Base-by-base conservation (phyloP, 2,329 filamentous ascomycete species). In the Phoma sp. region DNA sequence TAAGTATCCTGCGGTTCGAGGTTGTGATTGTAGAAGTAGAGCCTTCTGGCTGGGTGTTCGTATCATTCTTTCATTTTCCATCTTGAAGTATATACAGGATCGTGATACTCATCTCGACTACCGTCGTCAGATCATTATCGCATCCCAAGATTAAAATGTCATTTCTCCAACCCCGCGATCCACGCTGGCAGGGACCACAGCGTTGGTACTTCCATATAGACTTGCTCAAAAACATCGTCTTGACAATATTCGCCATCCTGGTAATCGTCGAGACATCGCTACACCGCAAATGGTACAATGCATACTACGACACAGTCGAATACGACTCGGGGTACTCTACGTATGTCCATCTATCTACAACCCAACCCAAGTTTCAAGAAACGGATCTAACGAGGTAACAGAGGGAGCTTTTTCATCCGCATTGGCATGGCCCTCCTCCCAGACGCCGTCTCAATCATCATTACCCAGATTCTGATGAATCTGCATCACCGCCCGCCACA, bases 381-480 rank as follows among this genome's bases (percentile, higher is more conserved):
- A 22, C 9, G 10, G 24, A 41, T n/a, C 30, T 36, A 36, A 49
- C 24, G 7, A 2, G 18, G 11, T 4, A 9, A 4, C 35, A 50
- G 47, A 8, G 2, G 18, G 9, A 24, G 37, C 10, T 50, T 43
- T 32, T 50, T 44, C 47, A 4, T 44, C 39, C 47, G 47, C 40
- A 39, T 50, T 33, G 47, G 47, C 32, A 36, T 50, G 24, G 47
- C 40, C 11, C 40, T 50, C 7, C 4, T 43, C 39, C 40, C 33
- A 2, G 40, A 44, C 33, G 33, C 33, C 18, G 32, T 50, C 13
- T 8, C 4, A 18, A 27, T 29, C 8, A 11, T 50, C 4, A 3
- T 39, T 3, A 39, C 47, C 4, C 35, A 24, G 7, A 6, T 18
- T 13, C 25, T 50, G 1, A 25, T 18, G n/a, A 38, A 23, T 6